phyloP scores from a whole-genome alignment of 2,329 filamentous ascomycete genomes.

The Penicillium sp. region DNA sequence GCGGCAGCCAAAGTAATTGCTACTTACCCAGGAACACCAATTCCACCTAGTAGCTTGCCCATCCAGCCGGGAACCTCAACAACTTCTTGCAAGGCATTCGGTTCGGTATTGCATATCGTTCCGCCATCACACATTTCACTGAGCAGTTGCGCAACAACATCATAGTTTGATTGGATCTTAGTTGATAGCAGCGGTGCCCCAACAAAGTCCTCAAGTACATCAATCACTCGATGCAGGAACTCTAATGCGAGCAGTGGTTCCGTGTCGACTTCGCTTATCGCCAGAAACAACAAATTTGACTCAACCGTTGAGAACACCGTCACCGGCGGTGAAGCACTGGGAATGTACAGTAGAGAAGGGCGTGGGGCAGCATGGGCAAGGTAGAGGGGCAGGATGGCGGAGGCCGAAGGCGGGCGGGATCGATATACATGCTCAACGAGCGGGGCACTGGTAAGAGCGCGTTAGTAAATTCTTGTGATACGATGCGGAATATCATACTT shows the following conservation, averaged over 20 bases:
- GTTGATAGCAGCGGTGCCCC: constrained; percentile 80
- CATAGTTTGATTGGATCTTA: constrained; percentile 87
- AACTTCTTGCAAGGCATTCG: constrained; percentile 85
- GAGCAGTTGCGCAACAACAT: constrained; percentile 89
- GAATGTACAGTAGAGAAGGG: constrained; percentile 82
- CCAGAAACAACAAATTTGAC: constrained; percentile 81
- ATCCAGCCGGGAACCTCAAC: constrained; percentile 91
- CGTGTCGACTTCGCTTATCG: constrained; percentile 80
- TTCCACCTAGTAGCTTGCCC: constrained; percentile 83
- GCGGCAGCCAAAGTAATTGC: not conserved
- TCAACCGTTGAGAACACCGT: constrained; percentile 87
- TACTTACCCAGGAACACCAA: constrained; percentile 73
- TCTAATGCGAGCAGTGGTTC: constrained; percentile 89
- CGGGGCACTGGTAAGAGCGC: constrained; percentile 62
- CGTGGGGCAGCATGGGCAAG: constrained; percentile 78
- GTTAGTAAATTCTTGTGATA: constrained; percentile 12
- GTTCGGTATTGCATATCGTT: constrained; percentile 84
- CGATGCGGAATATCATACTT: constrained; percentile 61
- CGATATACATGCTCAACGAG: constrained; percentile 89
- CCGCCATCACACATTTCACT: constrained; percentile 97
- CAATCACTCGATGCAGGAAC: constrained; percentile 89
- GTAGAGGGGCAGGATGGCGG: constrained; percentile 80
- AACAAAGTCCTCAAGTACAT: constrained; percentile 91
- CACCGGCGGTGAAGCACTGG: constrained; percentile 79
- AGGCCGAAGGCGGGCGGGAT: constrained; percentile 74